Evolutionary conservation across 495 filamentous ascomycete genomes (phyloP).

Genomic region (Barbatosphaeria neglecta): DNA sequence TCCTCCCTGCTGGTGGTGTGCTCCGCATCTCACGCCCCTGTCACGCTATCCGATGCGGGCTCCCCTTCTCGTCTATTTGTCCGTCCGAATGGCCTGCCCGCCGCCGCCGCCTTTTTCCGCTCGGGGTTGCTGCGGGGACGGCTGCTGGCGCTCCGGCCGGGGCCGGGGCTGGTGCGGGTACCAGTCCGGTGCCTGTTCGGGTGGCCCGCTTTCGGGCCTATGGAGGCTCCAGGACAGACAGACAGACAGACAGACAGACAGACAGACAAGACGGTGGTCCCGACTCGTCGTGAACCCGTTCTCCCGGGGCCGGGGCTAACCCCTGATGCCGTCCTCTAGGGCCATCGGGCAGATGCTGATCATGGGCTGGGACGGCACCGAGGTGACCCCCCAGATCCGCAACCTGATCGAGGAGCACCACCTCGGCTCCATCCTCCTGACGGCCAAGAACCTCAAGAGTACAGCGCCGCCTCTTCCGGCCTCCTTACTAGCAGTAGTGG

Average conservation of each 20-base stretch:
- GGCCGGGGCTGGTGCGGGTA: background rate
- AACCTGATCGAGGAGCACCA: conserved; percentile 77
- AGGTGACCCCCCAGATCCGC: conserved; percentile 74
- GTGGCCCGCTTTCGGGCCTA: no score
- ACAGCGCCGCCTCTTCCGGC: conserved; percentile 4
- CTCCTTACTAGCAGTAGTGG: no score
- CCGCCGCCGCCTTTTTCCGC: background rate
- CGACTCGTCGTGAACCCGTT: conserved; percentile 1
- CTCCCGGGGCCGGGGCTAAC: background rate
- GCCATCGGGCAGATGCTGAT: conserved; percentile 84
- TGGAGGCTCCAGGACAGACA: no score
- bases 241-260: no score
- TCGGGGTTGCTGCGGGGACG: background rate
- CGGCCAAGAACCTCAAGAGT: conserved; percentile 91
- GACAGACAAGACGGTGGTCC: background rate
- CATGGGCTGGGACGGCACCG: conserved; percentile 90
- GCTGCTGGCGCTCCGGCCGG: background rate
- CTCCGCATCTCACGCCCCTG: conserved; percentile 1
- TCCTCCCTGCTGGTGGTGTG: background rate
- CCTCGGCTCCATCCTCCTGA: conserved; percentile 62
- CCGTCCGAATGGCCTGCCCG: no score
- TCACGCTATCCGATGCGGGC: background rate
- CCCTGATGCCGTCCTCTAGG: conserved; percentile 22
- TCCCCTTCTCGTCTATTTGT: background rate
- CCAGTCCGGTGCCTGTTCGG: background rate